Evolutionary conservation across 2,329 filamentous ascomycete species (phyloP).

Genomic region (Nannizziopsis arthrosporioides): DNA sequence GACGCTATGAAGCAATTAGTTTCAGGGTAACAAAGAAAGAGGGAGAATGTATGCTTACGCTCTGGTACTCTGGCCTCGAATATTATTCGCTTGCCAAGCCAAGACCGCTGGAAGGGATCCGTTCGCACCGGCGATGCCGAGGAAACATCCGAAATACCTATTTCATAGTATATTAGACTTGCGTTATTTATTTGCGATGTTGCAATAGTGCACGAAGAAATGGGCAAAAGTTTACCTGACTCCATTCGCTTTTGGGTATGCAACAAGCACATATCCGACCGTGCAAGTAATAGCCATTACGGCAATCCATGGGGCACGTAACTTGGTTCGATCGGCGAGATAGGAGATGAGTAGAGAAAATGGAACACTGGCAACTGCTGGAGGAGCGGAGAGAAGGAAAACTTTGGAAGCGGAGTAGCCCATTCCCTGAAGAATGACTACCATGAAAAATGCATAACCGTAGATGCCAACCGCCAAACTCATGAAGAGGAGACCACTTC

Average conservation of each 20-base stretch:
- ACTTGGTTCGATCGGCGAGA: constrained; percentile 50
- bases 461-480: constrained; percentile 6
- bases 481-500: constrained; percentile 10
- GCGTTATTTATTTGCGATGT: too few relatives aligned
- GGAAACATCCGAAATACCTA: constrained; percentile 56
- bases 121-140: constrained; percentile 59
- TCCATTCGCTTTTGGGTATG: constrained; percentile 44
- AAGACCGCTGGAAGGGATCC: constrained; percentile 59
- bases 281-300: constrained; percentile 53
- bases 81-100: constrained; percentile 69
- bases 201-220: too few relatives aligned
- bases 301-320: constrained; percentile 53
- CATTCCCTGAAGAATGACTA: constrained; percentile 34
- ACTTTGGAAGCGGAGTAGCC: constrained; percentile 49
- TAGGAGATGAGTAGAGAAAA: constrained; percentile 48
- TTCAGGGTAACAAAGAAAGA: constrained; percentile 13
- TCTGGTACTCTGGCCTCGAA: constrained; percentile 38
- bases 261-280: constrained; percentile 56
- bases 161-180: not conserved
- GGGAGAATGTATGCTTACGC: constrained; percentile 15
- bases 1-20: constrained; percentile 9
- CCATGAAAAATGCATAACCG: constrained; percentile 6
- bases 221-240: constrained; percentile 16
- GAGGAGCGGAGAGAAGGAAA: constrained; percentile 57
- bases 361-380: constrained; percentile 51